Percentiles rank a stretch among this genome's conserved stretches.
phyloP scores from a whole-genome alignment of 2,329 filamentous ascomycete species.

The Lachnellula occidentalis region DNA sequence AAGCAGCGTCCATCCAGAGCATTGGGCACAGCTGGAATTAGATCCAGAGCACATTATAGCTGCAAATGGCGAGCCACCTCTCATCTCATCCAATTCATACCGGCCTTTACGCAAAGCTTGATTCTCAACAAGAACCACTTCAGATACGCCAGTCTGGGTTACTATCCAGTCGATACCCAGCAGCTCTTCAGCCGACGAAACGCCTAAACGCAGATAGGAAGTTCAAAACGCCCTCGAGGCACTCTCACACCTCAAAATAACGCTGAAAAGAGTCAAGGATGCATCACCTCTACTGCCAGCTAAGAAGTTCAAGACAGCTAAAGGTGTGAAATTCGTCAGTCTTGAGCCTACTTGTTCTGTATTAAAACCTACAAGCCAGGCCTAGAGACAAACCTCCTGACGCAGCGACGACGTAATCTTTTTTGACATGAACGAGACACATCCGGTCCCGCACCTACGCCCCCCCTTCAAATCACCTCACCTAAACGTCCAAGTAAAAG shows the following conservation, averaged over 20 bases:
- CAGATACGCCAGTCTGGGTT: neutral
- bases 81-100: constrained; percentile 1
- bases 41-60: neutral
- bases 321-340: neutral
- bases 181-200: neutral
- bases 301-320: neutral
- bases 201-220: neutral
- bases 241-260: neutral
- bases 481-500: constrained; percentile 3
- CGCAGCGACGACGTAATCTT: constrained; percentile 12
- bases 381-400: constrained; percentile 2
- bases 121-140: neutral
- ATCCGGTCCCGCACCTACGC: neutral
- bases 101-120: constrained; percentile 1
- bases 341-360: neutral
- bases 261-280: neutral
- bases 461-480: constrained; percentile 2
- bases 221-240: neutral
- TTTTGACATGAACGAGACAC: constrained; percentile 4
- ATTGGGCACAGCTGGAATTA: neutral
- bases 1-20: neutral
- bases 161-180: neutral
- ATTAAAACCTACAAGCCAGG: neutral
- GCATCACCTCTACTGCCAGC: neutral
- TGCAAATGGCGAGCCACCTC: neutral